Percentiles rank a stretch among this genome's conserved stretches.
These are phyloP conservation scores for Ustilago shanxiensis DNA, from an alignment of 1,284 basidiomycete genomes.

Conservation along the genomic window DNA sequence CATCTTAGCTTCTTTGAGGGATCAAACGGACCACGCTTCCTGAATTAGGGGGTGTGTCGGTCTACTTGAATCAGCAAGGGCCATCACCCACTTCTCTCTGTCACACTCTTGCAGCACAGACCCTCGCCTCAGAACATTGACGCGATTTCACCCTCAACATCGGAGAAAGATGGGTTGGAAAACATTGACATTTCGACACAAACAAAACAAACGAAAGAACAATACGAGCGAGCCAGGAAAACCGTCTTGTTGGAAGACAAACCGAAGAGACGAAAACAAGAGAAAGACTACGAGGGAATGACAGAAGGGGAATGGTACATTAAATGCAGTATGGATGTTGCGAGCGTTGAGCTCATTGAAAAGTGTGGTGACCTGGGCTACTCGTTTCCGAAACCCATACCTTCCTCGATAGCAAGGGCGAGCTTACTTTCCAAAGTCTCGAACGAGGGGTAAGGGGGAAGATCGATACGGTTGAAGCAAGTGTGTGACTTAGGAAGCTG, in stretches of 20 bases:
- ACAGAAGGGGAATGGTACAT: background rate
- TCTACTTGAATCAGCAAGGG: no score
- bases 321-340: background rate
- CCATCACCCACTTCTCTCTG: no score
- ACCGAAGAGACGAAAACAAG: no score
- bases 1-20: no score
- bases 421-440: slow-evolving; percentile 68
- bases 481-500: slow-evolving; percentile 69
- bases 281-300: background rate
- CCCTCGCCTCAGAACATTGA: background rate
- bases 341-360: slow-evolving; percentile 8
- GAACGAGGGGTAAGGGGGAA: slow-evolving; percentile 67
- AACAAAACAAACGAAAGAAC: background rate
- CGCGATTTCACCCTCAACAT: background rate
- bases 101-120: background rate
- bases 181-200: slow-evolving; percentile 2
- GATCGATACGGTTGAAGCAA: slow-evolving; percentile 70
- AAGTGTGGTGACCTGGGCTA: slow-evolving; percentile 28
- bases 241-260: slow-evolving; percentile 3
- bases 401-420: slow-evolving; percentile 67
- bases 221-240: no score
- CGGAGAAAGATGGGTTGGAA: no score
- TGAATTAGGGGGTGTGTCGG: no score
- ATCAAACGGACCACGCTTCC: no score
- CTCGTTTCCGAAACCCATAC: slow-evolving; percentile 68